Evolutionary conservation across 345 rosid species (phyloP), one percentile per base, ranked within the genome.

Genomic region (Anacardium occidentale): DNA sequence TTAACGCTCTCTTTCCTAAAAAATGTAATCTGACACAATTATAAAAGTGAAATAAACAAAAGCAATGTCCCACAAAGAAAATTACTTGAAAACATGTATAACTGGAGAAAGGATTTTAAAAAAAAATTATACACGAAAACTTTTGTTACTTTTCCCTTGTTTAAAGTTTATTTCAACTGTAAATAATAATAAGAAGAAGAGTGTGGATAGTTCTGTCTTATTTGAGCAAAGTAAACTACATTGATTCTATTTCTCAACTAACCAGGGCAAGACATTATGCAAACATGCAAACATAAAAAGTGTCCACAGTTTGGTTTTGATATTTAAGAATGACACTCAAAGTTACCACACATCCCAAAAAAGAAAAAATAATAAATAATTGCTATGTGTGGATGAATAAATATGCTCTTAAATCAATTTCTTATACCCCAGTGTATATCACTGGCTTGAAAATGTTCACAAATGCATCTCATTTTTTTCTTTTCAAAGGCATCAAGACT

Each of bases 1-100:
- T 66, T 93, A 92, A 26, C 83, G 88, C 68, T 96, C 99, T 71
- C 94, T 86, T 87, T 96, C 99, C 99, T 96, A 83, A 45, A 72
- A 74, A 18, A 74, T 47, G 51, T 44, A 67, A 78, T 8, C 71
- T 18, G 18, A 40, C 40, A 70, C 17, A 26, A 6, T 74, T 25
- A 45, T 18, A 20, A 17, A 17, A 62, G 48, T 54, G 29, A 47
- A 66, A 26, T 7, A 42, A 10, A 50, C 53, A 3, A 68, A 60
- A 42, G 40, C 12, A 55, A 21, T 24, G 29, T 55, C 64, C 32
- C 57, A 64, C 48, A 10, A 15, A 26, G 22, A 4, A 10, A 57
- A 42, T 22, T 65, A 15, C 15, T 51, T 26, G 4, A 29, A 22
- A 3, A 58, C 5, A 17, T 44, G 54, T 12, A 45, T n/a, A 58